Percentiles rank a stretch among this genome's conserved stretches.
phyloP scores from a whole-genome alignment of 352 stramenopile species.

The Globisporangium uncinulatum region DNA sequence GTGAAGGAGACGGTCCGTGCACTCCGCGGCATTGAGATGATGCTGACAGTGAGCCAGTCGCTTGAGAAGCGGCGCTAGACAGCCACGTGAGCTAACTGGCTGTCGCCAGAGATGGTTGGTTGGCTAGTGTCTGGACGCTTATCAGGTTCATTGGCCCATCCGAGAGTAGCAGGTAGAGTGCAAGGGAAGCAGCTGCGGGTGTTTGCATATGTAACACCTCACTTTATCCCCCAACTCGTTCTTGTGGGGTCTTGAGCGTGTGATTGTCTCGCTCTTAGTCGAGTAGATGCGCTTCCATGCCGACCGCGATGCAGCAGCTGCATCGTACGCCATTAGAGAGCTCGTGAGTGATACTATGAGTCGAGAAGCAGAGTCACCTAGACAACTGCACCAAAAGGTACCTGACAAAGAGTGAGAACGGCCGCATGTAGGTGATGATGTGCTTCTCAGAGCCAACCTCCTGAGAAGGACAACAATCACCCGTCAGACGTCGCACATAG shows the following conservation, averaged over 20 bases:
- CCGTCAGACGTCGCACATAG: background rate
- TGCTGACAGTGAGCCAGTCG: constrained; percentile 59
- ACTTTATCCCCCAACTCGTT: background rate
- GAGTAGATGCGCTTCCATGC: constrained; percentile 58
- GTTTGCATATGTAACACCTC: background rate
- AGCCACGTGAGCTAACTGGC: background rate
- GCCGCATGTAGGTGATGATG: constrained; percentile 68
- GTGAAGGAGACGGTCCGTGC: constrained; percentile 54
- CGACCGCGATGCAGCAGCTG: constrained; percentile 69
- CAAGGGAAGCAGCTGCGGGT: background rate
- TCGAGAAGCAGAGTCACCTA: background rate
- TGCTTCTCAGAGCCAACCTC: constrained; percentile 66
- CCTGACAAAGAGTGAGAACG: constrained; percentile 79
- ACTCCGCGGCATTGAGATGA: constrained; percentile 76
- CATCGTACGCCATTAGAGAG: constrained; percentile 3
- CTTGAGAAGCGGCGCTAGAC: constrained; percentile 15
- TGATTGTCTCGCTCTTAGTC: constrained; percentile 7
- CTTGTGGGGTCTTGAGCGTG: too few species aligned
- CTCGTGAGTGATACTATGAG: background rate
- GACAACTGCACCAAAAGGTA: constrained; percentile 8
- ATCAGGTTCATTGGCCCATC: background rate
- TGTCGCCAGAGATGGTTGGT: too few species aligned
- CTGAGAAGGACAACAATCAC: constrained; percentile 13
- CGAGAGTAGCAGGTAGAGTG: background rate
- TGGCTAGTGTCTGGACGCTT: too few species aligned